Conservation (phyloP, 2,329 filamentous ascomycete genomes). For the Hymenoscyphus infarciens region DNA sequence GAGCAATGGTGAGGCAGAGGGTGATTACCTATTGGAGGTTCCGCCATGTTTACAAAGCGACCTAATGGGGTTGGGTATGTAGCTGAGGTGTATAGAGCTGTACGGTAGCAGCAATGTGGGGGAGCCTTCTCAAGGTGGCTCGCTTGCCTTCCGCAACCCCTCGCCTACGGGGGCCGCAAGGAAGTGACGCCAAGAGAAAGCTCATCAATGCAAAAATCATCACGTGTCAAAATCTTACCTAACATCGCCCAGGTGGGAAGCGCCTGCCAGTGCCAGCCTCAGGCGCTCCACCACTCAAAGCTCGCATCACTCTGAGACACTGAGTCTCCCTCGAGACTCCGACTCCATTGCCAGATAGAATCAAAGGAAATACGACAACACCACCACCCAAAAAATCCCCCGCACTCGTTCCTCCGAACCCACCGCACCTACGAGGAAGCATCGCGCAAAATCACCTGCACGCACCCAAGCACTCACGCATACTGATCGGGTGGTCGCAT, state of each 20-base stretch:
- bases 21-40: conserved; percentile 37
- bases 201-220: not conserved
- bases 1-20: not conserved
- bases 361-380: conserved; percentile 4
- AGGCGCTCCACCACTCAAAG: not conserved
- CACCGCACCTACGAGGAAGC: not conserved
- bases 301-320: conserved; percentile 3
- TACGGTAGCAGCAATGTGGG: not conserved
- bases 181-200: not conserved
- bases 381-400: conserved; percentile 2
- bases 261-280: not conserved
- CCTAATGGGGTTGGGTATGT: not conserved
- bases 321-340: not conserved
- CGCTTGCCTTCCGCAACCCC: not conserved
- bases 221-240: not conserved
- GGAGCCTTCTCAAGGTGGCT: conserved; percentile 2
- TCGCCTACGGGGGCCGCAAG: not conserved
- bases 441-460: not conserved
- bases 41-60: conserved; percentile 32
- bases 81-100: not conserved
- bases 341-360: not conserved
- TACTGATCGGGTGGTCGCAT: not conserved
- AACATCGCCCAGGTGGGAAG: not conserved
- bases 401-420: conserved; percentile 2
- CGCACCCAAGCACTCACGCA: not conserved